These are phyloP conservation scores for Xylaria sp. DNA, from an alignment of 2,329 filamentous ascomycete genomes.

Conservation along the genomic window DNA sequence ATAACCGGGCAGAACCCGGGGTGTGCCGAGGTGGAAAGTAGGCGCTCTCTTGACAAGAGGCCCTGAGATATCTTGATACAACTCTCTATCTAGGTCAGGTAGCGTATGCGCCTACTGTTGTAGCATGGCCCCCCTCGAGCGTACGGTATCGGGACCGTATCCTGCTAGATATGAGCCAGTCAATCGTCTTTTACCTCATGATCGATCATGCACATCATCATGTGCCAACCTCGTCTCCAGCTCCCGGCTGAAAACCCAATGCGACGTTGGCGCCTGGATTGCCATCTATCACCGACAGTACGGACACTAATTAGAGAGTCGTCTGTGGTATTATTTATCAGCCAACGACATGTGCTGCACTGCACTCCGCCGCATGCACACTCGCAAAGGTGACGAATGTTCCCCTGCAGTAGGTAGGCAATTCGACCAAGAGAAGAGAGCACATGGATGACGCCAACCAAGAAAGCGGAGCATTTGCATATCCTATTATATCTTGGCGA, in stretches of 20 bases:
- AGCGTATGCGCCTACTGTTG: neutral
- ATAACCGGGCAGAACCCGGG: neutral
- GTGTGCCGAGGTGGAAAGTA: neutral
- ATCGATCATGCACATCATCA: slow-evolving; percentile 36
- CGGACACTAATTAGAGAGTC: neutral
- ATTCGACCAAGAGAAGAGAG: neutral
- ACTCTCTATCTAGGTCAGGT: neutral
- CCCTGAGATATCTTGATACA: neutral
- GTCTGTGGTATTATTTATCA: slow-evolving; percentile 10
- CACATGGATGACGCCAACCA: slow-evolving; percentile 11
- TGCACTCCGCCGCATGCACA: slow-evolving; percentile 26
- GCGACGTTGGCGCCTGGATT: slow-evolving; percentile 21
- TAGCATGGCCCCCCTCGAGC: neutral
- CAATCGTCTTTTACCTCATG: slow-evolving; percentile 11
- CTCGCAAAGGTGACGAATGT: slow-evolving; percentile 17
- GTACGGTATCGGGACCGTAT: slow-evolving; percentile 1
- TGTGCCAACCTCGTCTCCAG: slow-evolving; percentile 9
- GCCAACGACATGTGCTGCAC: slow-evolving; percentile 16
- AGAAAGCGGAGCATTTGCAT: slow-evolving; percentile 8
- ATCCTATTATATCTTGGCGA: slow-evolving; percentile 11
- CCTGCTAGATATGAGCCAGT: slow-evolving; percentile 4
- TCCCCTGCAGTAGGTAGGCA: slow-evolving; percentile 29
- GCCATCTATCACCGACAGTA: slow-evolving; percentile 3
- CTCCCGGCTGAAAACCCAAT: slow-evolving; percentile 31
- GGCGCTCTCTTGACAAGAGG: neutral